Conservation (phyloP, 2,329 filamentous ascomycete species). For the Sporothrix sp. region DNA sequence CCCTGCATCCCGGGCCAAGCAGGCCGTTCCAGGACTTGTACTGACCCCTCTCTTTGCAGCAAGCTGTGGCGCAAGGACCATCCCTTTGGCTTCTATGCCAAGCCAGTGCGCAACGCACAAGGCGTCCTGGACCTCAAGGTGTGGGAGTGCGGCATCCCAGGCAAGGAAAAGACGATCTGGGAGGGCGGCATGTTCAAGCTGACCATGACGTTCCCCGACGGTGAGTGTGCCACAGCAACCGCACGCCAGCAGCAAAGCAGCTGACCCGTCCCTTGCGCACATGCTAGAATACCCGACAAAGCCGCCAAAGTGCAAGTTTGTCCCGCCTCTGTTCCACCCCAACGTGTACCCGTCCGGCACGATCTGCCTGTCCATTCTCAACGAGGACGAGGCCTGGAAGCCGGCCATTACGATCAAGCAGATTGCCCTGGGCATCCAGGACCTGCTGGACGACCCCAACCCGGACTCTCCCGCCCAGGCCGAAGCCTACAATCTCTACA, state of each 20-base stretch:
- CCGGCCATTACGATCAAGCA: conserved; percentile 98
- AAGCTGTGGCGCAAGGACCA: conserved; percentile 97
- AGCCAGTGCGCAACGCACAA: conserved; percentile 67
- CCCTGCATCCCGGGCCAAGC: no score
- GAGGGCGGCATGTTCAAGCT: conserved; percentile 96
- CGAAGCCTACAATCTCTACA: conserved; percentile 94
- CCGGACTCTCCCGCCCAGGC: conserved; percentile 94
- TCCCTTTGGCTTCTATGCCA: conserved; percentile 94
- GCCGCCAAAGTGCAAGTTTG: conserved; percentile 87
- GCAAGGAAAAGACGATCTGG: conserved; percentile 96
- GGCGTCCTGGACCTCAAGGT: conserved; percentile 84
- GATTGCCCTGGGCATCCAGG: conserved; percentile 91
- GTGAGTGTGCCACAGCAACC: conserved; percentile 40
- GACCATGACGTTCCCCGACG: conserved; percentile 85
- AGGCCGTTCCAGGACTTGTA: neutral
- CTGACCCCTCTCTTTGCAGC: conserved; percentile 34
- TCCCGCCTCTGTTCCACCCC: conserved; percentile 90
- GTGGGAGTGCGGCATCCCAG: conserved; percentile 95
- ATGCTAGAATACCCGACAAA: conserved; percentile 88
- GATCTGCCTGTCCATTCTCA: conserved; percentile 91
- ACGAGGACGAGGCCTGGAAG: conserved; percentile 98
- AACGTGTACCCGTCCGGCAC: conserved; percentile 98
- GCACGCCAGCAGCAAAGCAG: conserved; percentile 15
- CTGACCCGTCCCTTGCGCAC: conserved; percentile 9
- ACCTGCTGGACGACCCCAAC: conserved; percentile 91